Base-by-base conservation (phyloP, 129 eudicot genomes). In the Deinandra increscens region DNA sequence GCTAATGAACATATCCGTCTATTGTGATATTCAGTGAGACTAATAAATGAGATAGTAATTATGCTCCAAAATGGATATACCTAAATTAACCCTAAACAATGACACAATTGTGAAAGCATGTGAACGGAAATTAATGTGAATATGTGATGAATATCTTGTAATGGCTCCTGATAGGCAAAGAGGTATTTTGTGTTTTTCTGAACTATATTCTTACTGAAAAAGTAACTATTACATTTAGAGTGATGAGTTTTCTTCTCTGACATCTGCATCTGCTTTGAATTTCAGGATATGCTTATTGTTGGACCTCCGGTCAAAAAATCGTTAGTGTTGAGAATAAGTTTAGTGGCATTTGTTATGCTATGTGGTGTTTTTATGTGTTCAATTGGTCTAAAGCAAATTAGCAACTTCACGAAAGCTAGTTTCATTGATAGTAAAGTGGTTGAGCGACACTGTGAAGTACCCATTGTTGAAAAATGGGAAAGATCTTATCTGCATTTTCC, bases 401-500 rank as follows among this genome's bases (percentile, higher is more conserved):
- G 84, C 77, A 84, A 46, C 15, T 66, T 41, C 39, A 64, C 81
- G 18, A 69, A 75, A 56, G 80, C 63, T 4, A 76, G 74, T 14
- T 68, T 72, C 68, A 11, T 75, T 60, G 81, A 73, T 23, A 60
- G 79, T 31, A 78, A 61, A 77, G 83, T 86, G 69, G 76, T 64
- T 7, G 84, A 73, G 48, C 77, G 44, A 61, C 87, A 84, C 18
- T 88, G 97, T 39, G 87, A 81, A 38, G 56, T 43, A 17, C 78
- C 86, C 34, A 18, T 69, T 29, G 45, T 84, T 36, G 91, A 86
- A 70, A 75, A 82, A 36, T 88, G 86, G 77, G 96, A 88, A 50
- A 79, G 74, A 39, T 80, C 86, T 75, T 92, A 81, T 71, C 77
- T 92, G 26, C 98, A 92, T 78, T 88, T 71, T 58, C 98, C 96